These are phyloP conservation scores for Skeletonema tropicum DNA, from an alignment of 108 stramenopile genomes.

Conservation along the genomic window DNA sequence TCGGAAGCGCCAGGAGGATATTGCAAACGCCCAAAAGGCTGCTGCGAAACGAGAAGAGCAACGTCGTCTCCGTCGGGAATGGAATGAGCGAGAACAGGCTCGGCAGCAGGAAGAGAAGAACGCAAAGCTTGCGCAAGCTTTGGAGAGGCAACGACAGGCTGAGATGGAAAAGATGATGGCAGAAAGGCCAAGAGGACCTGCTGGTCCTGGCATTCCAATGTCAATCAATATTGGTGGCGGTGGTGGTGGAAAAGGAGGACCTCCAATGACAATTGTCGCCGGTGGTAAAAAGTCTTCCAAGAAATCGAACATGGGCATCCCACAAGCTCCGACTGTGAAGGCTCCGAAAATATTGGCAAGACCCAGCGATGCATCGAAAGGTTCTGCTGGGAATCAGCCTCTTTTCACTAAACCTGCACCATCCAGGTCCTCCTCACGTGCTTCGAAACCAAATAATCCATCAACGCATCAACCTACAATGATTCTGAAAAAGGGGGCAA, in stretches of 20 bases:
- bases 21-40: conserved; percentile 51
- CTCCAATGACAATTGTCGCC: conserved; percentile 41
- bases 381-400: conserved; percentile 27
- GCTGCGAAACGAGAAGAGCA: conserved; percentile 82
- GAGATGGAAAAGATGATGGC: conserved; percentile 37
- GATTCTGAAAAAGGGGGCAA: conserved; percentile 21
- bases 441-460: conserved; percentile 1
- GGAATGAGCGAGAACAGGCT: conserved; percentile 78
- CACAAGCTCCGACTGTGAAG: conserved; percentile 39
- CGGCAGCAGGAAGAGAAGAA: conserved; percentile 68
- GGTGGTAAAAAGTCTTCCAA: conserved; percentile 20
- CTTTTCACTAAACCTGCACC: conserved; percentile 27
- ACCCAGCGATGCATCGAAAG: conserved; percentile 19
- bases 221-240: conserved; percentile 8
- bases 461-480: conserved; percentile 14
- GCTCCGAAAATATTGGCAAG: conserved; percentile 45
- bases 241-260: conserved; percentile 28
- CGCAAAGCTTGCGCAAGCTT: conserved; percentile 53
- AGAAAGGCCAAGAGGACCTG: not conserved
- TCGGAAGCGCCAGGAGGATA: conserved; percentile 54
- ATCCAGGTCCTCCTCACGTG: not conserved
- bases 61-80: conserved; percentile 80
- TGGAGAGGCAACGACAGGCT: conserved; percentile 26
- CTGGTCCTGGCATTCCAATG: not conserved
- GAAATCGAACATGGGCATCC: conserved; percentile 48